phyloP scores from a whole-genome alignment of 1,284 basidiomycete genomes.

The Gymnopus androsaceus region DNA sequence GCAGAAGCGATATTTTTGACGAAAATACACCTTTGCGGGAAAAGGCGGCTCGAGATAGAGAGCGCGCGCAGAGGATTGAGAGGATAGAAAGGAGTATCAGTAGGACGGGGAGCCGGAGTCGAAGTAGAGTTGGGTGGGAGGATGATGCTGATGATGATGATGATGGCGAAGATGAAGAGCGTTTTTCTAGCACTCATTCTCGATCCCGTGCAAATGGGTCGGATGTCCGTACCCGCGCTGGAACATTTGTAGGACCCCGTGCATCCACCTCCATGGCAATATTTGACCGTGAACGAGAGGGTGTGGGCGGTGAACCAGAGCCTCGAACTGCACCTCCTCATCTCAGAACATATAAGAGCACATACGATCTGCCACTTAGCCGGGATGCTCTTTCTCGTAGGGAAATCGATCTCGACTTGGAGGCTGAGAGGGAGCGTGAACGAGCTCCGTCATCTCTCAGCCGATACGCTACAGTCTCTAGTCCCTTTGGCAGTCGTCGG shows the following conservation, averaged over 20 bases:
- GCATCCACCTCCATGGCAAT: conserved; percentile 56
- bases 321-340: conserved; percentile 13
- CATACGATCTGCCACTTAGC: conserved; percentile 6
- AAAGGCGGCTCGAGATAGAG: conserved; percentile 27
- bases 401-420: conserved; percentile 9
- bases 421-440: conserved; percentile 23
- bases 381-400: conserved; percentile 4
- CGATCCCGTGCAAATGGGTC: neutral
- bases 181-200: neutral
- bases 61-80: conserved; percentile 25
- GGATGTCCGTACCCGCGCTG: conserved; percentile 14
- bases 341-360: conserved; percentile 11
- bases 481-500: conserved; percentile 31
- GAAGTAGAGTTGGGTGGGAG: conserved; percentile 10
- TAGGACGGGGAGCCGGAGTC: conserved; percentile 14
- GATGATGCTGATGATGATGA: conserved; percentile 10
- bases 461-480: conserved; percentile 17
- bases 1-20: conserved; percentile 28
- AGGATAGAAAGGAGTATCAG: conserved; percentile 17
- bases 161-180: conserved; percentile 9
- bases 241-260: conserved; percentile 30
- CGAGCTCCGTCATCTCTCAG: conserved; percentile 6
- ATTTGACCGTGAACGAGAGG: conserved; percentile 24
- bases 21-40: conserved; percentile 21
- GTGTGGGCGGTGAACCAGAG: conserved; percentile 16